phyloP scores from a whole-genome alignment of 1,284 basidiomycete species.

The Papiliotrema fonsecae region DNA sequence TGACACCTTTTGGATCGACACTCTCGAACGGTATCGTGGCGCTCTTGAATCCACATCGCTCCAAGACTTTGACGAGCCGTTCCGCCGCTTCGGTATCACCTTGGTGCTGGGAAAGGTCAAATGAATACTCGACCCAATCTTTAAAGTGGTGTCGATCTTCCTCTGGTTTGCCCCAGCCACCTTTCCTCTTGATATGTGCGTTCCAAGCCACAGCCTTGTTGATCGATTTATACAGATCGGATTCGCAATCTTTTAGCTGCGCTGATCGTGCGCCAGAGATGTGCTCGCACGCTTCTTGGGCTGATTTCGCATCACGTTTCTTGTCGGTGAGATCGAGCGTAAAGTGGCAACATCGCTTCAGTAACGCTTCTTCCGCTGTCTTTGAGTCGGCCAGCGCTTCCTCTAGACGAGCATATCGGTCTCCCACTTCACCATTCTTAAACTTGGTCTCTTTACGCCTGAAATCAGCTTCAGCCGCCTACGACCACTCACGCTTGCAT shows the following conservation, averaged over 20 bases:
- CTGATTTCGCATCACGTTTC: slow-evolving; percentile 52
- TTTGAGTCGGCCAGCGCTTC: slow-evolving; percentile 83
- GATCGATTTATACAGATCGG: slow-evolving; percentile 65
- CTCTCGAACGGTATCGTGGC: slow-evolving; percentile 20
- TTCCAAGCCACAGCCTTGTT: slow-evolving; percentile 58
- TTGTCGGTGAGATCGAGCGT: slow-evolving; percentile 62
- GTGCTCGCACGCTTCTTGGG: slow-evolving; percentile 85
- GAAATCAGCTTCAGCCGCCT: slow-evolving; percentile 7
- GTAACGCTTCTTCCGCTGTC: slow-evolving; percentile 82
- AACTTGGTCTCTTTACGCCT: slow-evolving; percentile 73
- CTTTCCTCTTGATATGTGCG: slow-evolving; percentile 29
- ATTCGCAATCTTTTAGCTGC: slow-evolving; percentile 73
- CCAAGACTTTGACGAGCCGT: slow-evolving; percentile 45
- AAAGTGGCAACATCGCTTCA: slow-evolving; percentile 92
- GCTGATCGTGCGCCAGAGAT: slow-evolving; percentile 75
- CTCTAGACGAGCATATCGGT: slow-evolving; percentile 80
- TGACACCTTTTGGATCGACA: slow-evolving; percentile 42
- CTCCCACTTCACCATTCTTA: slow-evolving; percentile 54
- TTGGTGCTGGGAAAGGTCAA: slow-evolving; percentile 53
- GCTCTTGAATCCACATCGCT: slow-evolving; percentile 40
- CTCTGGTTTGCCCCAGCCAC: slow-evolving; percentile 16
- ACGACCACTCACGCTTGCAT: slow-evolving; percentile 41
- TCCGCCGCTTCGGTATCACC: slow-evolving; percentile 53
- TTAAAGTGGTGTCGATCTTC: slow-evolving; percentile 34
- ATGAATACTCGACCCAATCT: slow-evolving; percentile 33